Evolutionary conservation across 2,329 filamentous ascomycete species (phyloP).

Genomic region (Neodidymelliopsis sp.): DNA sequence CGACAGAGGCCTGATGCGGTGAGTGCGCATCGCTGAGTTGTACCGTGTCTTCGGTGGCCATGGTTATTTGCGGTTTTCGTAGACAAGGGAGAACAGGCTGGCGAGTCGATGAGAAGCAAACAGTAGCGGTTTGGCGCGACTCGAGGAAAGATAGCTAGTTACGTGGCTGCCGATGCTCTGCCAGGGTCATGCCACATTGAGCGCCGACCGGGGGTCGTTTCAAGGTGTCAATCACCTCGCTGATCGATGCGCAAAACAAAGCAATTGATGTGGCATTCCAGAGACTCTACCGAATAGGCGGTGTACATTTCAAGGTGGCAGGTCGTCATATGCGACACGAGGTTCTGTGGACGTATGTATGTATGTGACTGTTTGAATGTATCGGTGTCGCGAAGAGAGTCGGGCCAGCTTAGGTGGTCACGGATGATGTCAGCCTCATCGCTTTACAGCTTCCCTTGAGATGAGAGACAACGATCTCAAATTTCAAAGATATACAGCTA

Average conservation of each 20-base stretch:
- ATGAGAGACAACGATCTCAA: too few relatives aligned
- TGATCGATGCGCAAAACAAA: background rate
- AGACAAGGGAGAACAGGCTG: background rate
- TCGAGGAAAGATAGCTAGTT: background rate
- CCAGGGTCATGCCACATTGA: slow-evolving; percentile 6
- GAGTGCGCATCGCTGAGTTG: slow-evolving; percentile 41
- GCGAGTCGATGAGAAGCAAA: background rate
- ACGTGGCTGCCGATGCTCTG: background rate
- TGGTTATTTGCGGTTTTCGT: slow-evolving; percentile 18
- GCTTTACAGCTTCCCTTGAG: too few relatives aligned
- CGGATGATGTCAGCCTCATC: too few relatives aligned
- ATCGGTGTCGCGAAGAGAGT: too few relatives aligned
- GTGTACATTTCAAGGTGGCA: too few relatives aligned
- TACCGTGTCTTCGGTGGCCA: slow-evolving; percentile 49
- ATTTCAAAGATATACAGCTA: too few relatives aligned
- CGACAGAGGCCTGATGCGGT: slow-evolving; percentile 45
- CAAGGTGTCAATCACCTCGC: background rate
- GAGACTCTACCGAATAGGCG: too few relatives aligned
- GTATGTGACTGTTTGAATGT: too few relatives aligned
- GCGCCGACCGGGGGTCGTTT: slow-evolving; percentile 13
- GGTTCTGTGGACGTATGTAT: too few relatives aligned
- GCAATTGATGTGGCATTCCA: too few relatives aligned
- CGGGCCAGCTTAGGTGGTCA: too few relatives aligned
- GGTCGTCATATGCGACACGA: too few relatives aligned
- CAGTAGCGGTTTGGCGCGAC: background rate